Evolutionary conservation across 148 eudicot species (phyloP).

Genomic region (Selenicereus undatus): DNA sequence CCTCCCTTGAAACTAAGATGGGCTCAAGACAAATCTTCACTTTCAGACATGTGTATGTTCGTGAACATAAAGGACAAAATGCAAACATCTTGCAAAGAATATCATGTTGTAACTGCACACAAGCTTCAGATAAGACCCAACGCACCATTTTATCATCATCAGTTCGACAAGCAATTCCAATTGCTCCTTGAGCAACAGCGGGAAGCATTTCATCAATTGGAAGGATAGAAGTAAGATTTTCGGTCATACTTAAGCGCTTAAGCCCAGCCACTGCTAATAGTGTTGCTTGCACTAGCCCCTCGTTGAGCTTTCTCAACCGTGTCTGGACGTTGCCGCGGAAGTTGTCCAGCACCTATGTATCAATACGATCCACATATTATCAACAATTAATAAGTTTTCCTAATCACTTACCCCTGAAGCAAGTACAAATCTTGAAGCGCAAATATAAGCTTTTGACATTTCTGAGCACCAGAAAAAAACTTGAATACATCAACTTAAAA

Average conservation of each 20-base stretch:
- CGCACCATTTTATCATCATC: constrained; percentile 83
- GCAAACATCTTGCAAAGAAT: not conserved
- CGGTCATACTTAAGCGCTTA: constrained; percentile 79
- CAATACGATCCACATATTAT: constrained; percentile 16
- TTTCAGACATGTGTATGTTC: not conserved
- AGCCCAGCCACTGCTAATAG: constrained; percentile 89
- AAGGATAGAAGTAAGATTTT: constrained; percentile 68
- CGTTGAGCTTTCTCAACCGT: constrained; percentile 69
- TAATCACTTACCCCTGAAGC: not conserved
- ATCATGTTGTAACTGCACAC: not conserved
- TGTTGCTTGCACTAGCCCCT: constrained; percentile 83
- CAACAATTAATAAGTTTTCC: not conserved
- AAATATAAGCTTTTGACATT: not conserved
- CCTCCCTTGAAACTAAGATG: not conserved
- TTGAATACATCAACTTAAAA: not conserved
- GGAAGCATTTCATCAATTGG: constrained; percentile 96
- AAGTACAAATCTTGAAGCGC: not conserved
- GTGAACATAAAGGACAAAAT: not conserved
- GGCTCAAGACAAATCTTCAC: not conserved
- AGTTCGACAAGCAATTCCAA: constrained; percentile 86
- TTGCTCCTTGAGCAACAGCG: constrained; percentile 97
- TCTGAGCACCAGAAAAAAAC: not conserved
- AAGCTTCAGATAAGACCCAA: not conserved
- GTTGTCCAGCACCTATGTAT: constrained; percentile 76
- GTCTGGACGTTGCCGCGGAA: constrained; percentile 97